phyloP scores from a whole-genome alignment of 2,329 filamentous ascomycete genomes.

The Penicillium sclerotiorum region DNA sequence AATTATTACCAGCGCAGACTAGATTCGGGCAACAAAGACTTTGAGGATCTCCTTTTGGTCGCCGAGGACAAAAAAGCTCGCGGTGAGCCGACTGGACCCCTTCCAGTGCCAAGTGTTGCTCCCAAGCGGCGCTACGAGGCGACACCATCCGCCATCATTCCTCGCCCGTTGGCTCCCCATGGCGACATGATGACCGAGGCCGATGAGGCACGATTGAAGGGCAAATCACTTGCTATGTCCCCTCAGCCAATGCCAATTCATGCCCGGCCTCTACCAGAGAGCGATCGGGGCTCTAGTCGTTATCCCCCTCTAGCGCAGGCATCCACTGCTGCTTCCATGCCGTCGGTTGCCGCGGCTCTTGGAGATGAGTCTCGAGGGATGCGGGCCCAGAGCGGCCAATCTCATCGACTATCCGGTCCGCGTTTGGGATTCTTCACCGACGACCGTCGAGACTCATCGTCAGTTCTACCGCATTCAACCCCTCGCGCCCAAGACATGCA shows the following conservation, averaged over 20 bases:
- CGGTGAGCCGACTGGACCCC: constrained; percentile 47
- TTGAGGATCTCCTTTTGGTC: constrained; percentile 46
- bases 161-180: constrained; percentile 46
- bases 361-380: constrained; percentile 40
- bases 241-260: constrained; percentile 37
- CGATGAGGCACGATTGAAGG: constrained; percentile 36
- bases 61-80: constrained; percentile 49
- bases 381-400: constrained; percentile 31
- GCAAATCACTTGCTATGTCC: constrained; percentile 34
- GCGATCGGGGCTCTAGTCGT: constrained; percentile 36
- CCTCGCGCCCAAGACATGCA: constrained; percentile 33
- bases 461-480: constrained; percentile 27
- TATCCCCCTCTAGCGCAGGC: constrained; percentile 46
- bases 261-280: constrained; percentile 36
- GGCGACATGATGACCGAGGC: constrained; percentile 39
- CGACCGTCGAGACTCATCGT: constrained; percentile 42
- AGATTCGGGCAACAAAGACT: constrained; percentile 47
- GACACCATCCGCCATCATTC: constrained; percentile 44
- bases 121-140: constrained; percentile 53
- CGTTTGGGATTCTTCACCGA: constrained; percentile 49
- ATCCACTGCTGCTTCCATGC: constrained; percentile 29
- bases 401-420: constrained; percentile 43
- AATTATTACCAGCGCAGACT: constrained; percentile 52
- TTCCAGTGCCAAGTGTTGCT: constrained; percentile 47
- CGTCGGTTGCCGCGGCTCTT: constrained; percentile 27